Evolutionary conservation across 805 yeast genomes (phyloP).

Genomic region (Candida silvicultrix): DNA sequence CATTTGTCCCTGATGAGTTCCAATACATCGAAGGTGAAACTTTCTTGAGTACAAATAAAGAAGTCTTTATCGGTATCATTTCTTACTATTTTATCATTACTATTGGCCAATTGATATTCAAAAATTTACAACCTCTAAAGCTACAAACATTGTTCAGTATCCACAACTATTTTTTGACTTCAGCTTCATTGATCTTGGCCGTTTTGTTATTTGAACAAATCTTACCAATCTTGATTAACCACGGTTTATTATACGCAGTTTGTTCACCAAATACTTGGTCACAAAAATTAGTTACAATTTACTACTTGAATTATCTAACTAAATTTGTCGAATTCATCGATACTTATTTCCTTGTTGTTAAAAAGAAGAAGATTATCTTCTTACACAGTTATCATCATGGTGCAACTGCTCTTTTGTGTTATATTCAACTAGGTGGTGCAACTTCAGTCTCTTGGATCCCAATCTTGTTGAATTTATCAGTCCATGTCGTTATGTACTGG

Average conservation of each 20-base stretch:
- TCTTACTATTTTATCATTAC: slow-evolving; percentile 77
- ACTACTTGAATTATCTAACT: slow-evolving; percentile 87
- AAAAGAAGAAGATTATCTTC: slow-evolving; percentile 86
- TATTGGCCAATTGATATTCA: slow-evolving; percentile 71
- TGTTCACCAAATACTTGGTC: slow-evolving; percentile 79
- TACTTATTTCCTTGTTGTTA: slow-evolving; percentile 85
- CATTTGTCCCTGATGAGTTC: slow-evolving; percentile 61
- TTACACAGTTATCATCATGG: slow-evolving; percentile 97
- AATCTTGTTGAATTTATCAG: slow-evolving; percentile 80
- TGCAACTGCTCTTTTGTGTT: slow-evolving; percentile 92
- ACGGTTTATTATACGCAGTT: slow-evolving; percentile 81
- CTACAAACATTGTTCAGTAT: slow-evolving; percentile 73
- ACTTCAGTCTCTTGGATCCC: slow-evolving; percentile 96
- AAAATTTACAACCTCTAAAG: slow-evolving; percentile 57
- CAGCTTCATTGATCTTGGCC: slow-evolving; percentile 59
- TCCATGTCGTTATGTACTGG: slow-evolving; percentile 96
- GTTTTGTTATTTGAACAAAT: slow-evolving; percentile 77
- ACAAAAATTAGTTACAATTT: slow-evolving; percentile 72
- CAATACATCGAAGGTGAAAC: slow-evolving; percentile 59
- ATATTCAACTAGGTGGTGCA: slow-evolving; percentile 83
- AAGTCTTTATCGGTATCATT: slow-evolving; percentile 52
- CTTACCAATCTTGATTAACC: slow-evolving; percentile 62
- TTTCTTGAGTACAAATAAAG: slow-evolving; percentile 58
- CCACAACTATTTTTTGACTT: slow-evolving; percentile 75
- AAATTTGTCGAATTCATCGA: slow-evolving; percentile 87